Percentiles rank a stretch among this genome's conserved stretches.
Conservation (phyloP, 2,329 filamentous ascomycete genomes). For the Botryotinia convoluta region DNA sequence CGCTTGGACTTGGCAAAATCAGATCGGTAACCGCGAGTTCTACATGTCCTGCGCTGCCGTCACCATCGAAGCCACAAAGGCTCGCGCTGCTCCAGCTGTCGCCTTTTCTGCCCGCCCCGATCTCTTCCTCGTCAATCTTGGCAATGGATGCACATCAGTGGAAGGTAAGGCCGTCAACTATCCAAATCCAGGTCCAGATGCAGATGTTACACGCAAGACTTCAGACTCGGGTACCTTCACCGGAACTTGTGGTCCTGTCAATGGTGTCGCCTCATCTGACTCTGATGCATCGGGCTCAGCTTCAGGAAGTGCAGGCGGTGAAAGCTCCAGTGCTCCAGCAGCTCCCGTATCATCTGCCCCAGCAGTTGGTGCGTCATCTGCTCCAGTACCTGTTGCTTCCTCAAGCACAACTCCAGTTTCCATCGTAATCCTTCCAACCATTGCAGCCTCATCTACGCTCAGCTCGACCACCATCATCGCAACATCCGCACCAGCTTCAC, state of each 20-base stretch:
- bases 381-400: background rate
- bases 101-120: constrained; percentile 50
- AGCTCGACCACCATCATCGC: background rate
- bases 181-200: constrained; percentile 52
- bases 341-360: background rate
- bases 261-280: constrained; percentile 24
- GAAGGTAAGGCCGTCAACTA: constrained; percentile 51
- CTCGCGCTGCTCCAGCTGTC: constrained; percentile 25
- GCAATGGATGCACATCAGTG: constrained; percentile 49
- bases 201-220: constrained; percentile 28
- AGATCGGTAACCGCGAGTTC: constrained; percentile 60
- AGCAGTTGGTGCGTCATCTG: background rate
- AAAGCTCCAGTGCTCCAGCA: background rate
- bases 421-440: constrained; percentile 8
- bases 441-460: background rate
- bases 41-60: constrained; percentile 66
- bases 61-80: constrained; percentile 42
- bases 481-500: background rate
- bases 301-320: no score
- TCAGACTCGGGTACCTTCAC: constrained; percentile 23
- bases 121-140: constrained; percentile 59
- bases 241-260: constrained; percentile 33
- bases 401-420: constrained; percentile 4
- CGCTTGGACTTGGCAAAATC: constrained; percentile 57
- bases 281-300: constrained; percentile 12